These are phyloP conservation scores for Peronospora farinosa DNA, from an alignment of 352 stramenopile genomes.

Conservation along the genomic window DNA sequence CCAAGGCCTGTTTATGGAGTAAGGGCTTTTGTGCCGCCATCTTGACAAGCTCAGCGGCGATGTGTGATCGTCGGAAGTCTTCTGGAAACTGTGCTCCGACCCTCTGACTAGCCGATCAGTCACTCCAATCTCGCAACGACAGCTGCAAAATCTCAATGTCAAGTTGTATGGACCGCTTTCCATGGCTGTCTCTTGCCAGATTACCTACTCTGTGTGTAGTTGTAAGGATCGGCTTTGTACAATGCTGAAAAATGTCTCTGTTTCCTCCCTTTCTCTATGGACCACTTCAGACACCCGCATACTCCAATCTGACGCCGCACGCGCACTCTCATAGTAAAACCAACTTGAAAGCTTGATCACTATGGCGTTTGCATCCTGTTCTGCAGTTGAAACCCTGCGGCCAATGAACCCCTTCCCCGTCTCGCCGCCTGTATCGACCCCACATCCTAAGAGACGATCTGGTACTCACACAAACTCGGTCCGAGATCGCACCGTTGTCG, in stretches of 20 bases:
- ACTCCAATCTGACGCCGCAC: conserved; percentile 15
- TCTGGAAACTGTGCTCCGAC: too few species aligned
- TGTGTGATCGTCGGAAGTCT: neutral
- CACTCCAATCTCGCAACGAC: too few species aligned
- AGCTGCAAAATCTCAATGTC: neutral
- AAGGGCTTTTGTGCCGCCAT: conserved; percentile 17
- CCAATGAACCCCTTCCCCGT: conserved; percentile 22
- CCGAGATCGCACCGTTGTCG: conserved; percentile 74
- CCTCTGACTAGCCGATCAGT: too few species aligned
- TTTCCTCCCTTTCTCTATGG: conserved; percentile 17
- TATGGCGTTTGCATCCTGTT: conserved; percentile 41
- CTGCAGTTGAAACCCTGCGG: conserved; percentile 42
- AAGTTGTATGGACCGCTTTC: conserved; percentile 12
- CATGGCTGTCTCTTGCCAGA: conserved; percentile 9
- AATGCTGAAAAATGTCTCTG: conserved; percentile 21
- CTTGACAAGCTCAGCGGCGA: conserved; percentile 5
- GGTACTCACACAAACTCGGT: conserved; percentile 21
- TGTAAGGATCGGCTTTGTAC: conserved; percentile 10
- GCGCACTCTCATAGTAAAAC: neutral
- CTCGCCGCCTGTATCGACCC: conserved; percentile 6
- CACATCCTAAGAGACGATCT: conserved; percentile 18
- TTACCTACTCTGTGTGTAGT: conserved; percentile 32
- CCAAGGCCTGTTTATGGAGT: conserved; percentile 6
- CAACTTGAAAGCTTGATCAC: neutral
- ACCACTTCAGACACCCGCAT: conserved; percentile 8